Evolutionary conservation across 805 yeast species (phyloP).

Genomic region (Candida michaelii): DNA sequence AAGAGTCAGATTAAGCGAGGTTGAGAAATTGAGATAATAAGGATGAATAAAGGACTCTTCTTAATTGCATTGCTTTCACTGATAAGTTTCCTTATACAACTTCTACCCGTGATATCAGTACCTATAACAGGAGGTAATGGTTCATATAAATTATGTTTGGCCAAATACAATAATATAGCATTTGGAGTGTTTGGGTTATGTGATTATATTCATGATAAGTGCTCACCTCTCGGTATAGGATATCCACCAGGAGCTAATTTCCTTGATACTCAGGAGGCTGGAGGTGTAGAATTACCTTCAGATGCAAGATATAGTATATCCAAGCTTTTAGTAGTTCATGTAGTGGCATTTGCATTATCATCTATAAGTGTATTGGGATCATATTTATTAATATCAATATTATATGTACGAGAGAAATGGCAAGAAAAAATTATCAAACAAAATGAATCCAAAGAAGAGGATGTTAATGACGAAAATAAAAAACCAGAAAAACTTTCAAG

Average conservation of each 20-base stretch:
- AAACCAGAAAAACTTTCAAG: neutral
- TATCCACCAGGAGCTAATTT: slow-evolving; percentile 22
- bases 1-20: neutral
- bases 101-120: slow-evolving; percentile 42
- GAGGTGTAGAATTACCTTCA: slow-evolving; percentile 39
- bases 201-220: slow-evolving; percentile 23
- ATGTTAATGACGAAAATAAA: neutral
- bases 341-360: slow-evolving; percentile 36
- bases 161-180: slow-evolving; percentile 30
- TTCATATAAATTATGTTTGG: slow-evolving; percentile 26
- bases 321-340: slow-evolving; percentile 42
- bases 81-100: slow-evolving; percentile 35
- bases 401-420: slow-evolving; percentile 1
- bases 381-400: neutral
- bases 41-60: slow-evolving; percentile 32
- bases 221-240: slow-evolving; percentile 38
- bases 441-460: neutral
- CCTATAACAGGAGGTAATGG: slow-evolving; percentile 35
- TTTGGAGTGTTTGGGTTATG: slow-evolving; percentile 49
- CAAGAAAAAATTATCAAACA: slow-evolving; percentile 4
- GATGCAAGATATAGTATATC: slow-evolving; percentile 39
- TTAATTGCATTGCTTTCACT: slow-evolving; percentile 27
- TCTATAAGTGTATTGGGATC: slow-evolving; percentile 15
- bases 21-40: neutral
- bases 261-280: slow-evolving; percentile 1